Conservation (phyloP, 2,329 filamentous ascomycete genomes). For the Alternaria triticimaculans region DNA sequence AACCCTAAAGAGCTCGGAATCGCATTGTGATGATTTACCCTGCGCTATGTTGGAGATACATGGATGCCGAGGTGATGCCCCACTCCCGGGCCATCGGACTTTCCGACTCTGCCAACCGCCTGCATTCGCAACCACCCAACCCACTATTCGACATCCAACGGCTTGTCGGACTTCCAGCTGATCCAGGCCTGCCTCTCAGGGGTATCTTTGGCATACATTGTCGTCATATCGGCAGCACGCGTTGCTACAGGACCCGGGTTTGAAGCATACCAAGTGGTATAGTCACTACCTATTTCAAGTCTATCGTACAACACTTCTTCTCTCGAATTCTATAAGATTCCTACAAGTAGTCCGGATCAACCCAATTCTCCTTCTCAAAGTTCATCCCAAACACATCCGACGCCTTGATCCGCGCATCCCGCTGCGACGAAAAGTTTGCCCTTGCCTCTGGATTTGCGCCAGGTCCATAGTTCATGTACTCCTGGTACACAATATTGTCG, state of each 20-base stretch:
- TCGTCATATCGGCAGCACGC: not conserved
- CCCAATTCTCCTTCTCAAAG: conserved; percentile 25
- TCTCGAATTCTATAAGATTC: accelerated
- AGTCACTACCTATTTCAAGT: not conserved
- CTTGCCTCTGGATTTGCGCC: conserved; percentile 10
- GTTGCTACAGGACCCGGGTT: not conserved
- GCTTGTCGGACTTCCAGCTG: not conserved
- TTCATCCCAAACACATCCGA: conserved; percentile 17
- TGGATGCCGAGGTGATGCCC: not conserved
- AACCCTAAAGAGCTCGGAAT: no score
- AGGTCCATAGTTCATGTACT: conserved; percentile 27
- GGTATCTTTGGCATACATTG: not conserved
- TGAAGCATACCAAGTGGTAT: not conserved
- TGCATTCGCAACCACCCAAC: not conserved
- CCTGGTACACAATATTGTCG: conserved; percentile 20
- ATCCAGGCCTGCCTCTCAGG: accelerated
- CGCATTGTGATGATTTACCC: no score
- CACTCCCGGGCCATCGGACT: not conserved
- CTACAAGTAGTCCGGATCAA: conserved; percentile 20
- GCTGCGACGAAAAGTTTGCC: conserved; percentile 17
- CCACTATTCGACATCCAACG: no score
- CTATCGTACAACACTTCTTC: not conserved
- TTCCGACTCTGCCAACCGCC: not conserved
- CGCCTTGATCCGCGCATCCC: conserved; percentile 4
- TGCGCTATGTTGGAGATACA: no score